Evolutionary conservation across 2,329 filamentous ascomycete species (phyloP).

Genomic region (Fusarium tanahbumbuense): DNA sequence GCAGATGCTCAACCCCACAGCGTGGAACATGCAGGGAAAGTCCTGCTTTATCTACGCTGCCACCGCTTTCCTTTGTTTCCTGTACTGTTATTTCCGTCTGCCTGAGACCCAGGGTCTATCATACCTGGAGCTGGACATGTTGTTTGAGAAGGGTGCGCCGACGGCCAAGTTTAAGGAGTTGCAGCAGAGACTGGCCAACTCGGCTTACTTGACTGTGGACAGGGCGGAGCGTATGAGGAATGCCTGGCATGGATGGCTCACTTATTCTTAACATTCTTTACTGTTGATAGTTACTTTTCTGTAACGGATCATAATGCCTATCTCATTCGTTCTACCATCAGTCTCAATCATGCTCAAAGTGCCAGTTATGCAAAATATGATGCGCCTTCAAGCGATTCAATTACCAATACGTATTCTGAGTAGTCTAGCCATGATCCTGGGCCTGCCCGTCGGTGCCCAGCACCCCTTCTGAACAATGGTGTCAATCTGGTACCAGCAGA

Average conservation of each 20-base stretch:
- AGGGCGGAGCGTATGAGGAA: slow-evolving; percentile 39
- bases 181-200: slow-evolving; percentile 31
- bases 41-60: slow-evolving; percentile 38
- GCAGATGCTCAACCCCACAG: slow-evolving; percentile 42
- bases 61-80: slow-evolving; percentile 33
- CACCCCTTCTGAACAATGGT: neutral
- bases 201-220: slow-evolving; percentile 31
- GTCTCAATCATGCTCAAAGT: accelerated
- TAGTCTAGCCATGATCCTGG: neutral
- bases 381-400: accelerated
- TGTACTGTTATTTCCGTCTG: slow-evolving; percentile 45
- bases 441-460: slow-evolving; percentile 17
- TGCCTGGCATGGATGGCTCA: slow-evolving; percentile 43
- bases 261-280: slow-evolving; percentile 33
- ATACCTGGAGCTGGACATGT: slow-evolving; percentile 44
- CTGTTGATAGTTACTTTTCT: neutral
- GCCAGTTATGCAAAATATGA: accelerated
- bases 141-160: slow-evolving; percentile 44
- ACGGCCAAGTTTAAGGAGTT: slow-evolving; percentile 48
- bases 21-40: slow-evolving; percentile 45
- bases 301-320: accelerated
- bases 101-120: slow-evolving; percentile 44
- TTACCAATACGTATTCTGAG: neutral
- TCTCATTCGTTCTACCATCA: accelerated
- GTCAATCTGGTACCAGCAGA: neutral